Conservation (phyloP, 306 rosid species). For the Trifolium dubium region DNA sequence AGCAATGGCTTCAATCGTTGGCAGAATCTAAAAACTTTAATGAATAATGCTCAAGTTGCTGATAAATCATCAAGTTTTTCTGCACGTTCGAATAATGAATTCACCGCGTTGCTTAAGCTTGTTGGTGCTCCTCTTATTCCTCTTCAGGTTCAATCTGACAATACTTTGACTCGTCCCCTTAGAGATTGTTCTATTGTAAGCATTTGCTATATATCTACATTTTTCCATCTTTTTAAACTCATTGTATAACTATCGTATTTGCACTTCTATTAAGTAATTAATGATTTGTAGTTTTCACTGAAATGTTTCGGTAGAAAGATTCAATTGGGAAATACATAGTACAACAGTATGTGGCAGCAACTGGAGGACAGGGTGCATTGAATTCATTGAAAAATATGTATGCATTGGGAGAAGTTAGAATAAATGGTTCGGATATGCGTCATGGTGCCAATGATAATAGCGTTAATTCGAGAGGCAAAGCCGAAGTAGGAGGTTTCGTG, state of each 20-base stretch:
- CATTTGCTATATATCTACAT: neutral
- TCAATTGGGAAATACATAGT: constrained; percentile 82
- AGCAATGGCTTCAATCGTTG: constrained; percentile 58
- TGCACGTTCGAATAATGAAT: constrained; percentile 61
- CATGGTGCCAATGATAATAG: constrained; percentile 53
- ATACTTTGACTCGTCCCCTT: constrained; percentile 66
- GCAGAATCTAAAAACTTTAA: constrained; percentile 65
- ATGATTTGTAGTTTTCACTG: neutral
- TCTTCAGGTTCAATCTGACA: constrained; percentile 61
- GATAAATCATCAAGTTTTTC: constrained; percentile 51
- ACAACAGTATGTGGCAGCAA: constrained; percentile 85
- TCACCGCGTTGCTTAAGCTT: constrained; percentile 79
- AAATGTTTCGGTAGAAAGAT: constrained; percentile 54
- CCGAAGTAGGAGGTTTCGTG: constrained; percentile 86
- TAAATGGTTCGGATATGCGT: constrained; percentile 67
- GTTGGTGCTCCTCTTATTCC: constrained; percentile 88
- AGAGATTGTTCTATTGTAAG: constrained; percentile 73
- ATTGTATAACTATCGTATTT: too few relatives aligned
- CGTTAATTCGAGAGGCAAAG: constrained; percentile 47
- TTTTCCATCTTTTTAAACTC: neutral
- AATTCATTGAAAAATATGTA: constrained; percentile 70
- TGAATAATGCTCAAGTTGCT: constrained; percentile 61
- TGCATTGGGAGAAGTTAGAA: constrained; percentile 82
- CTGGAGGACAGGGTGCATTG: constrained; percentile 73
- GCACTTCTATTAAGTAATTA: neutral